Base-by-base conservation (phyloP, 2,329 filamentous ascomycete genomes). In the Aspergillus puulaauensis region DNA sequence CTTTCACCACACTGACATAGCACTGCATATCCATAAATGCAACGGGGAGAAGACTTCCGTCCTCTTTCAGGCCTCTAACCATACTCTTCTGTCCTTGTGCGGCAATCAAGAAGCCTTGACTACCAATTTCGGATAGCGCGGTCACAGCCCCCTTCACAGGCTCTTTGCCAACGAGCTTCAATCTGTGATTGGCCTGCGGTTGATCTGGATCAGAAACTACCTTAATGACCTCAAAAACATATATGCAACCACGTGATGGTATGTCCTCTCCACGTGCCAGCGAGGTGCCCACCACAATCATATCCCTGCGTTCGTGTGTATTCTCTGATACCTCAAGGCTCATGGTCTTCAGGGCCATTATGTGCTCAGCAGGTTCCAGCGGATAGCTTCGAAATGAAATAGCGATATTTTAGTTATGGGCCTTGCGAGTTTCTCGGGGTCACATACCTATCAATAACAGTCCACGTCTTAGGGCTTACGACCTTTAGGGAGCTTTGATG, bases 1-100 rank as follows among this genome's bases (percentile, higher is more conserved):
- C 90, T 69, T 93, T 95, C 54, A 91, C 84, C n/a, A 89, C 86
- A 2, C 87, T 90, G 12, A 96, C 91, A 68, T 96, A 95, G 74
- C 90, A 96, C 76, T 91, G 95, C 87, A 97, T 96, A 69, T 99
- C 95, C 82, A 99, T 90, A 70, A 99, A 99, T 0, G 95, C 95
- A 3, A 99, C 93, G 0, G 95, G 95, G 1, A 98, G 81, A 52
- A 98, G 83, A 1, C 90, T 92, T 0, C 93, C 91, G 70, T 99
- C 95, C 73, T 99, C 95, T 73, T 97, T 97, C 3, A 99, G 82
- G 41, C 95, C 95, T 58, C 95, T 84, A 1, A 99, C 92, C 90
- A 99, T 96, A 73, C 92, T 93, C 75, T 99, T 99, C 69, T 97
- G 93, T 1, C 95, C 95, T 71, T 99, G 95, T 0, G 93, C 92